These are phyloP conservation scores for Fennellomyces sp. DNA, from an alignment of 371 early-diverging fungal species.

Conservation along the genomic window DNA sequence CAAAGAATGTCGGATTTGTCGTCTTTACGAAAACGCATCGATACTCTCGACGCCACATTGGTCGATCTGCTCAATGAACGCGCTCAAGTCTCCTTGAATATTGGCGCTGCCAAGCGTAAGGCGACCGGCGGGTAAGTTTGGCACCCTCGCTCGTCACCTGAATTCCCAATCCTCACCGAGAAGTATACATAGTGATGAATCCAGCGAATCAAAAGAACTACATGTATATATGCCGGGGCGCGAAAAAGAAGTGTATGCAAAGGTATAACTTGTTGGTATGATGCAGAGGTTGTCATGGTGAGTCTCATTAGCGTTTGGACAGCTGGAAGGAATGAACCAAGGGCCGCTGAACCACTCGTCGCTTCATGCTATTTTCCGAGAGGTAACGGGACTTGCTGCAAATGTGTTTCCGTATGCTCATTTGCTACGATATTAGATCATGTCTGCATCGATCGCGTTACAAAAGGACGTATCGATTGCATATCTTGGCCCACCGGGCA, in stretches of 20 bases:
- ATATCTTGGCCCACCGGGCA: constrained; percentile 91
- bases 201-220: constrained; percentile 29
- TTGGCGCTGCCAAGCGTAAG: constrained; percentile 76
- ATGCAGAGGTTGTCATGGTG: neutral
- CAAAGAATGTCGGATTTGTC: constrained; percentile 42
- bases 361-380: constrained; percentile 84
- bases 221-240: constrained; percentile 71
- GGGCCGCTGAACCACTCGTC: constrained; percentile 82
- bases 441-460: constrained; percentile 89
- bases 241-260: constrained; percentile 68
- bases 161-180: neutral
- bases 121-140: constrained; percentile 15
- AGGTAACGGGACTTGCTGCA: constrained; percentile 51
- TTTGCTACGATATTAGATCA: constrained; percentile 61
- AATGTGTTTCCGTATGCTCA: too few species aligned
- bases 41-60: constrained; percentile 77
- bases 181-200: too few species aligned
- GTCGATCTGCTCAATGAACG: constrained; percentile 85
- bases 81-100: constrained; percentile 84
- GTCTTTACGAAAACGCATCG: constrained; percentile 69
- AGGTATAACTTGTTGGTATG: constrained; percentile 35
- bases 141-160: neutral
- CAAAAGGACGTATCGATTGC: constrained; percentile 83
- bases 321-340: constrained; percentile 67
- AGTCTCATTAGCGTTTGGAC: constrained; percentile 18